Base-by-base conservation (phyloP, 768 basidiomycete genomes). In the Mrakia gelida region DNA sequence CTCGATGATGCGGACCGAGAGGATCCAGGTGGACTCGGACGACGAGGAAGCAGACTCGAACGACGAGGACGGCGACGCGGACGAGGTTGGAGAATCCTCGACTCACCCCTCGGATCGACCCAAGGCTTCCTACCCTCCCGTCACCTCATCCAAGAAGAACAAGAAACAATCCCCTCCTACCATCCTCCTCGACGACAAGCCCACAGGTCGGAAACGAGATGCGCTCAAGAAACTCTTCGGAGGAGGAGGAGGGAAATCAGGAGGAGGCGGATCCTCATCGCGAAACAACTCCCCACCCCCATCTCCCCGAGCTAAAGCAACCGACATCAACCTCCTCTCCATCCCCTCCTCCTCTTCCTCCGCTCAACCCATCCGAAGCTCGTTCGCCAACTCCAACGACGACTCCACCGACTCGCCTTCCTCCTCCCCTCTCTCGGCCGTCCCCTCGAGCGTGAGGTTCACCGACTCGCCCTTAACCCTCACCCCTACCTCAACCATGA, bases 41-140 rank as follows among this genome's bases (percentile, higher is more conserved):
- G 71, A 72, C n/a, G 45, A 72, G 28, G 71, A 32, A 18, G 63
- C 63, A 10, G 43, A 70, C 26, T 74, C 34, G n/a, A n/a, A 79
- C 28, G 78, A 79, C 32, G 73, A 73, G n/a, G n/a, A n/a, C n/a
- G n/a, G n/a, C 13, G 26, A 59, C 56, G 54, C 21, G 34, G 52
- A 41, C n/a, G 34, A 49, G 13, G 54, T 21, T 32, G 71, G 23
- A 71, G 38, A 41, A 32, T 59, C 49, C 54, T 32, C 30, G 7
- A 32, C 65, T 10, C 32, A 67, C 65, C 65, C 38, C 8, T 21
- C 65, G 49, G n/a, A 34, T 49, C 38, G 38, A 23, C 49, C 49
- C 10, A 49, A 34, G 28, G 49, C 49, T 7, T 72, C 49, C 26
- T 72, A 52, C 71, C 32, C 71, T 11, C 71, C 52, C n/a, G 45